Evolutionary conservation across 2,329 filamentous ascomycete species (phyloP), one percentile per base, ranked within the genome.

Genomic region (Hypoxylon sp.): DNA sequence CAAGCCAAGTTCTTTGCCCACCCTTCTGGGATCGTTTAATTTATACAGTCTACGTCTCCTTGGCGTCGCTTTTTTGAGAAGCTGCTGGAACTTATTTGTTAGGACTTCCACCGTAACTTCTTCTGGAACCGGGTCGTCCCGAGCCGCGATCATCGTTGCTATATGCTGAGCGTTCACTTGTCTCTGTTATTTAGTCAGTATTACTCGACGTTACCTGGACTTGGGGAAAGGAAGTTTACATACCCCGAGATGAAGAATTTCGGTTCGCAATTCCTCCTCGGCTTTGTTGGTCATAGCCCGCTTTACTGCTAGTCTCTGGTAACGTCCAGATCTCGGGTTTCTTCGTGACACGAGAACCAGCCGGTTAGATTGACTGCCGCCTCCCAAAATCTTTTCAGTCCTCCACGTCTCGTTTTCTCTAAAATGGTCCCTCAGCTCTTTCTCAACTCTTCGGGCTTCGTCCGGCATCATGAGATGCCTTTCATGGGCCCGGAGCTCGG

Each of bases 271-370:
- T 13, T 17, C 8, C 1, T 9, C 20, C 9, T 47, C 42, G 3
- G 30, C 13, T 5, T 11, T 3, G 3, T 9, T 4, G 5, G 2
- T 42, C 2, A 44, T 3, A 3, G 31, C 27, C 31, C 51, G 26
- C 23, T 54, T 54, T 12, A 48, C 4, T 4, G 41, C 15, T 11
- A 34, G n/a, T 7, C 44, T 48, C n/a, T 21, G 35, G 9, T 32
- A 3, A 29, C 7, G 5, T 7, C 31, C 9, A 29, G 7, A n/a
- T n/a, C n/a, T n/a, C n/a, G n/a, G n/a, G n/a, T n/a, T n/a, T n/a
- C n/a, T n/a, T n/a, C n/a, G n/a, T n/a, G n/a, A n/a, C n/a, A n/a
- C n/a, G n/a, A n/a, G n/a, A n/a, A n/a, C n/a, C n/a, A n/a, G n/a
- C n/a, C n/a, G n/a, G n/a, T n/a, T n/a, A n/a, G n/a, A n/a, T n/a